These are phyloP conservation scores for Fusarium vanettenii DNA, from an alignment of 2,329 filamentous ascomycete genomes.

Conservation along the genomic window DNA sequence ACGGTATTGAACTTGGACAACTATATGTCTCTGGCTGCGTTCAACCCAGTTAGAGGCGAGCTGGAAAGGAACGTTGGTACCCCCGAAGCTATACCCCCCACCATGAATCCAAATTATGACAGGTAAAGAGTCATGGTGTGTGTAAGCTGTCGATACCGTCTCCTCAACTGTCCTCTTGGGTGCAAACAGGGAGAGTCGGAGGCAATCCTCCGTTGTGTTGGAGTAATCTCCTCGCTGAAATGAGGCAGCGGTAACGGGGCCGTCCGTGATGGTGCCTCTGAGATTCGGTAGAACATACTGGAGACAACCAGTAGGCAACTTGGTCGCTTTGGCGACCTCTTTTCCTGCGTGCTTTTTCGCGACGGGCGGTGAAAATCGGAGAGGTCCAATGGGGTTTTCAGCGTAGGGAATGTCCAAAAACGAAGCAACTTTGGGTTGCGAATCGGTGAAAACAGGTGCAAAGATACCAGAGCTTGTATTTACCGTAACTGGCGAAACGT, in stretches of 20 bases:
- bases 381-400: constrained; percentile 13
- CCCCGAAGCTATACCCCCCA: constrained; percentile 15
- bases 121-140: background rate
- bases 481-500: background rate
- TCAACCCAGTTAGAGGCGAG: constrained; percentile 30
- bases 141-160: background rate
- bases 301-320: constrained; percentile 25
- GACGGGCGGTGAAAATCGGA: constrained; percentile 24
- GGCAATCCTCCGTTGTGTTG: constrained; percentile 35
- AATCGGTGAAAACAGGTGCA: constrained; percentile 4
- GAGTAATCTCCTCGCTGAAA: constrained; percentile 29
- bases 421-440: constrained; percentile 14
- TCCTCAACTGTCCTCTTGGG: background rate
- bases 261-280: constrained; percentile 10
- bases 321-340: background rate
- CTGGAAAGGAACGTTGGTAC: constrained; percentile 24
- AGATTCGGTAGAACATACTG: constrained; percentile 21
- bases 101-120: constrained; percentile 32
- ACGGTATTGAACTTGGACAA: constrained; percentile 32
- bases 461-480: constrained; percentile 35
- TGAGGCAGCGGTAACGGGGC: constrained; percentile 4
- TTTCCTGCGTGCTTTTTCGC: background rate
- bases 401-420: constrained; percentile 34
- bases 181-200: constrained; percentile 25
- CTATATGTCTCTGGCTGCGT: constrained; percentile 30